Evolutionary conservation across 164 flowering plant genomes (phyloP), one percentile per base, ranked within the genome.

Genomic region (Annona cherimola): DNA sequence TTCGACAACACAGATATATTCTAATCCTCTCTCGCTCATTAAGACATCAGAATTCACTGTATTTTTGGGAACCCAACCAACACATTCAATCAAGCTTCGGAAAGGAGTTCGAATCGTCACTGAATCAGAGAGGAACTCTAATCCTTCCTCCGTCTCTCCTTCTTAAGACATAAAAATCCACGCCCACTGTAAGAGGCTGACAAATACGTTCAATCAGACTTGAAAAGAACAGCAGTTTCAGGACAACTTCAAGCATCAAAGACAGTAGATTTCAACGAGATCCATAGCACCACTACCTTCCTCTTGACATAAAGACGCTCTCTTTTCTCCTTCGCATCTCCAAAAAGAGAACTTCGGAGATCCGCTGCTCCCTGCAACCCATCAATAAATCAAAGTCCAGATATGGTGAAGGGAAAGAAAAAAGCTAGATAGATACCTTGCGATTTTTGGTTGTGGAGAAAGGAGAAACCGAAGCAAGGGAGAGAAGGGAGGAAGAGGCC

Each of bases 401-500:
- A 69, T 69, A 43, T 41, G 45, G 26, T n/a, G 26, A 4, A 9
- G 50, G 2, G 66, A 61, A 43, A 45, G 0, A 2, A 12, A 3
- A 70, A 1, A n/a, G 54, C 26, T 66, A 2, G 5, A 19, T 66
- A 2, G 5, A 19, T 69, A 83, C 88, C 86, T 81, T 82, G 79
- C 40, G 75, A 66, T 16, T 73, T 16, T 77, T 76, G 1, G 72
- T 42, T 26, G 77, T 74, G 72, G 80, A 71, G 46, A 82, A 75
- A 1, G 84, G 73, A 71, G 87, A 63, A 8, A 70, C 77, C 9
- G 81, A 79, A 45, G 79, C 83, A 26, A 86, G 57, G 71, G 89
- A 76, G 41, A 86, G 80, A 79, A 86, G 69, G 45, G 86, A 45
- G 45, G 86, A 45, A 7, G 89, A 87, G 70, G 90, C 87, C 89